Base-by-base conservation (phyloP, 1,284 basidiomycete species). In the Puccinia coronata region DNA sequence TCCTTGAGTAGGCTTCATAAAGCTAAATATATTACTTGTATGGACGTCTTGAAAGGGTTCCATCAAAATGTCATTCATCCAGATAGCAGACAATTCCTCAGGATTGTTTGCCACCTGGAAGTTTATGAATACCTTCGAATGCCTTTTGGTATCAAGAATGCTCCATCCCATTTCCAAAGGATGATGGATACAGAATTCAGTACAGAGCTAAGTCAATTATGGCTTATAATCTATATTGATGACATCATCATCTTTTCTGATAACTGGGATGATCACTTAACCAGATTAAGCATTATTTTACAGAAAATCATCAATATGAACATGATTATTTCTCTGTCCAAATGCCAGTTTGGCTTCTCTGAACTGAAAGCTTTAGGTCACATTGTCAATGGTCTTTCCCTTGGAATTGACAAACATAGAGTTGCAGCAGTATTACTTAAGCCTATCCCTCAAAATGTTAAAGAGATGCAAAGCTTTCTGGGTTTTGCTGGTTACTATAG, bases 1-100 rank as follows among this genome's bases (percentile, higher is more conserved):
- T n/a, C n/a, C n/a, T n/a, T n/a, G n/a, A n/a, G n/a, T n/a, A n/a
- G n/a, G n/a, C n/a, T n/a, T n/a, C n/a, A n/a, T n/a, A n/a, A n/a
- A n/a, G n/a, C n/a, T n/a, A n/a, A n/a, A n/a, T n/a, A n/a, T n/a
- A n/a, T n/a, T n/a, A n/a, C n/a, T n/a, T n/a, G n/a, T n/a, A n/a
- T n/a, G n/a, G n/a, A n/a, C n/a, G n/a, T n/a, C n/a, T n/a, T 57
- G 14, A 74, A 74, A 74, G 53, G 72, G 6, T 74, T 74, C 25
- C 72, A 74, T 23, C 72, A 74, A 53, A 74, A 59, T 53, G 3
- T 57, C 11, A 18, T 57, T 5, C n/a, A 74, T n/a, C n/a, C 4
- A 34, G 20, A 57, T 3, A 36, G 25, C 28, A 74, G 34, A 39
- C 5, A 74, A 12, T 41, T 57, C 2, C 36, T 74, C 9, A 74